Evolutionary conservation across 768 basidiomycete species (phyloP), one percentile per base, ranked within the genome.

Genomic region (Boletus rex-veris): DNA sequence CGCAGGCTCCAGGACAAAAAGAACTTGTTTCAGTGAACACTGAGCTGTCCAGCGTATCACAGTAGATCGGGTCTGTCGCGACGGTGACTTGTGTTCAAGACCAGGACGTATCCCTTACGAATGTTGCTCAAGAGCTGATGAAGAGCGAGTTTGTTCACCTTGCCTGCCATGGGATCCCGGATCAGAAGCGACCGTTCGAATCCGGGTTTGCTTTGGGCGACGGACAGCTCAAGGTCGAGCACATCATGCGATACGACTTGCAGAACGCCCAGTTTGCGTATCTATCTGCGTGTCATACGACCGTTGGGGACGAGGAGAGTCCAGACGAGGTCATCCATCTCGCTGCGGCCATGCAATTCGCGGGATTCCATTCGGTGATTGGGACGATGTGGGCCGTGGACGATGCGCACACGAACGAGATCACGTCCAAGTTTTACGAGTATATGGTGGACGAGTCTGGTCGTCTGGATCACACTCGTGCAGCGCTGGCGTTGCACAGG

Each of bases 101-200:
- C 24, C n/a, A 16, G 4, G 10, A 45, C 15, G 44, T 44, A 5
- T 30, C 5, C 1, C n/a, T 52, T 0, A 8, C 15, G 38, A 46
- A 16, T 4, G 40, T 48, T 10, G 7, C 12, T 15, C 30, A 48
- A 16, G 52, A 40, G 37, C 12, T 37, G 15, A 16, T 2, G 7
- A 26, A 28, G 18, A 26, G 28, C 35, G 46, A 26, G 19, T 48
- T 47, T 18, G 28, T 53, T 35, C 45, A 42, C 30, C 55, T 66
- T 15, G 63, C 63, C 3, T 68, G 65, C 19, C 67, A 66, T 31
- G 67, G 60, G 1, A 35, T 45, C 15, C 60, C 54, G 9, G 33
- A 58, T 16, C 21, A 2, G 7, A 30, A 15, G 21, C 47, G 41
- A 5, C 46, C 31, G 9, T 41, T 49, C 18, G 45, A 49, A 14